Base-by-base conservation (phyloP, 352 stramenopile genomes). In the Phytophthora tentaculata region DNA sequence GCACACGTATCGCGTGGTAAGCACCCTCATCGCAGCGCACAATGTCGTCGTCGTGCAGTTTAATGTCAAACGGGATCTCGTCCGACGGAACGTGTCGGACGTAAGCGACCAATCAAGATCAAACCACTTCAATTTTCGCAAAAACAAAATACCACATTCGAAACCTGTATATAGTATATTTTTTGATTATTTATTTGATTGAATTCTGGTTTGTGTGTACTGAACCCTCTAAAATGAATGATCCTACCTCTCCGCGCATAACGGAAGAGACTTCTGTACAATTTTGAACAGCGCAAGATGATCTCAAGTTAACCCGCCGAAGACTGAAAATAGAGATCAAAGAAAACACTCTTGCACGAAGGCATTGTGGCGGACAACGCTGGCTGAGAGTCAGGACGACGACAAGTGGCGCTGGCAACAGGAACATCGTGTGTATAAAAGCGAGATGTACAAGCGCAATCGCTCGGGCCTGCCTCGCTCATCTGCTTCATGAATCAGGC, bases 21-120 rank as follows among this genome's bases (percentile, higher is more conserved):
- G 96, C 98, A 16, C 97, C 97, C 80, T 99, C 97, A 51, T 97
- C 97, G 76, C 99, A 99, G 47, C 97, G 93, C 28, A 99, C 97
- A 80, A 99, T 96, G 77, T 99, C 97, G 67, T 98, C 93, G 14
- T 78, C 72, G 14, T 98, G 74, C 45, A 81, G 70, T 35, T 81
- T 71, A 47, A 85, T 74, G 43, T 94, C 91, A 43, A 96, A 93
- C 7, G 85, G 80, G 54, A 98, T 95, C 70, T 98, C 84, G 71
- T 96, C 92, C 5, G 93, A 98, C 51, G 96, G 98, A 61, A 99
- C 76, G 97, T 99, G 81, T 99, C 97, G 52, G 91, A 98, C 56
- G 97, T 99, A 9, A n/a, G n/a, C n/a, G n/a, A n/a, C n/a, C n/a
- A n/a, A n/a, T n/a, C n/a, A n/a, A n/a, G n/a, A n/a, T n/a, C n/a